Evolutionary conservation across 2,329 filamentous ascomycete species (phyloP), one percentile per base, ranked within the genome.

Genomic region (Calonectria crousiana): DNA sequence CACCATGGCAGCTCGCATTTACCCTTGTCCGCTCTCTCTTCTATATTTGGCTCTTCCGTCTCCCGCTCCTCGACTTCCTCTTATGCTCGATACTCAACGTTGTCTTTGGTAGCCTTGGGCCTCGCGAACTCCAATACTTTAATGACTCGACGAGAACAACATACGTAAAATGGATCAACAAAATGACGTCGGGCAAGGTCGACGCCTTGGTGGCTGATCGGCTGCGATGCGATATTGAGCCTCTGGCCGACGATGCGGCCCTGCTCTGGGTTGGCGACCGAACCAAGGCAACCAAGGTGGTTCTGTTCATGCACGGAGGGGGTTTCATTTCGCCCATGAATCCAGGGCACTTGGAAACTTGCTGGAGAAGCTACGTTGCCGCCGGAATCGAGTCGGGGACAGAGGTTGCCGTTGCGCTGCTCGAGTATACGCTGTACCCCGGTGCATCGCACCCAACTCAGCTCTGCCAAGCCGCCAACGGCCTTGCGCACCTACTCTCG

Each of bases 351-450:
- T 13, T 69, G 4, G 52, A 69, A 16, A 34, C 41, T 53, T 32
- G 53, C n/a, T 69, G 67, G 67, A 36, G 28, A 13, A 30, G 11
- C 6, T 69, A 69, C 51, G 52, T 69, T 6, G 38, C 20, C 13
- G 41, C 64, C 3, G 72, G 74, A 5, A 38, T 72, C 2, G 74
- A 76, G 23, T 56, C 38, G 23, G 64, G 58, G 1, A 41, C 41
- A 6, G 74, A 74, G 51, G 68, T 70, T 52, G 75, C 75, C 4
- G 81, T 84, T 0, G 80, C 80, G 1, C 68, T 83, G 13, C 73
- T 84, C 34, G 78, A 82, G 75, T 84, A 84, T 72, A 79, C 81
- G 11, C 80, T 83, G 16, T 73, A 67, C 47, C 83, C 83, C 26
- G 75, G 56, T 3, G 80, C 77, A 6, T 49, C 73, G 20, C 83